These are phyloP conservation scores for Lactarius psammicola DNA, from an alignment of 768 basidiomycete genomes.

Conservation along the genomic window DNA sequence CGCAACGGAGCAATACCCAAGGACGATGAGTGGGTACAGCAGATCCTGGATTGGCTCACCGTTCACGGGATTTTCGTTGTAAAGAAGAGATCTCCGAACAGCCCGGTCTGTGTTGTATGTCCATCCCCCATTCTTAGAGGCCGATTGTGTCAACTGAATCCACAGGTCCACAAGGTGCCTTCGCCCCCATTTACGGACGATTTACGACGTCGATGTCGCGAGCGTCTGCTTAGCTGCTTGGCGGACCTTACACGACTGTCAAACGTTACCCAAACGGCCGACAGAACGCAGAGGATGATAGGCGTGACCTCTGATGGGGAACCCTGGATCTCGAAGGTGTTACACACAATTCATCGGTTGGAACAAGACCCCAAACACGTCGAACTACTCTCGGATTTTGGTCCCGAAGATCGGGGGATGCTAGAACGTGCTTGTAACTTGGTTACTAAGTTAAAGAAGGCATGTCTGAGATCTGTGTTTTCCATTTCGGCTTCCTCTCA, in stretches of 20 bases:
- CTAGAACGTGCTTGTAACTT: constrained; percentile 46
- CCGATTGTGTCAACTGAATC: constrained; percentile 12
- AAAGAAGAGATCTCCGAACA: constrained; percentile 71
- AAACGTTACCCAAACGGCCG: constrained; percentile 48
- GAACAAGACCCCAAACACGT: constrained; percentile 73
- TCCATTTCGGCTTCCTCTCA: neutral
- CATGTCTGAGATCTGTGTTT: constrained; percentile 30
- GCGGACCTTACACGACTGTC: constrained; percentile 67
- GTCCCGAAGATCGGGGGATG: constrained; percentile 53
- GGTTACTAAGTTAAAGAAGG: constrained; percentile 46
- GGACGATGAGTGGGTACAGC: constrained; percentile 71
- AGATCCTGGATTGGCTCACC: constrained; percentile 76
- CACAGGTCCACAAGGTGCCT: constrained; percentile 60
- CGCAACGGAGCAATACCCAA: constrained; percentile 80
- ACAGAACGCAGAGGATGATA: constrained; percentile 52
- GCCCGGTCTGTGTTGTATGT: constrained; percentile 56
- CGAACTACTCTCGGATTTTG: constrained; percentile 47
- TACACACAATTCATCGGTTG: constrained; percentile 53
- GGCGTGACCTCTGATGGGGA: constrained; percentile 69
- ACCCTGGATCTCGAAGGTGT: constrained; percentile 73
- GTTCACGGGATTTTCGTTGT: constrained; percentile 80
- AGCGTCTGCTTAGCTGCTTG: constrained; percentile 67
- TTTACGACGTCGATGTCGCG: constrained; percentile 63
- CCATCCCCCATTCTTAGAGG: neutral
- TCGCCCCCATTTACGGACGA: constrained; percentile 72